These are phyloP conservation scores for Colletotrichum tamarilloi DNA, from an alignment of 2,329 filamentous ascomycete genomes.

Conservation along the genomic window DNA sequence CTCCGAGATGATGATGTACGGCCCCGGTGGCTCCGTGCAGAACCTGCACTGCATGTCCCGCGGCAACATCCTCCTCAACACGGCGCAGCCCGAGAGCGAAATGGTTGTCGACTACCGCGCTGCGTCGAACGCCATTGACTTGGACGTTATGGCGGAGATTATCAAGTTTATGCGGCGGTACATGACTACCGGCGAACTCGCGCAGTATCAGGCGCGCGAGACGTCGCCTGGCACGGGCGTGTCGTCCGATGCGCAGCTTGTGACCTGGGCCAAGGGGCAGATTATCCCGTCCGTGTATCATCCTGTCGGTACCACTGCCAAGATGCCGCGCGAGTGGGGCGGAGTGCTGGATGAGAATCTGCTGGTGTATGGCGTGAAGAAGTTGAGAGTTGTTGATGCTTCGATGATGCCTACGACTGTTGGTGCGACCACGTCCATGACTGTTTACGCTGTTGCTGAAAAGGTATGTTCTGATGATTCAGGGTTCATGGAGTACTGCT, in stretches of 20 bases:
- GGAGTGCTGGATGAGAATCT: conserved; percentile 44
- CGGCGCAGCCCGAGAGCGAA: conserved; percentile 36
- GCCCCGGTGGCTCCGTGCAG: conserved; percentile 39
- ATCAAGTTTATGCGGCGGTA: conserved; percentile 42
- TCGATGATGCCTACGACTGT: conserved; percentile 39
- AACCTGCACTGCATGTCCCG: conserved; percentile 41
- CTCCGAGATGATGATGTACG: conserved; percentile 55
- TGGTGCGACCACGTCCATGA: conserved; percentile 37
- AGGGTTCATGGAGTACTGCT: background rate
- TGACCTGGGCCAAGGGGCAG: conserved; percentile 37
- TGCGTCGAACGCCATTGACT: conserved; percentile 40
- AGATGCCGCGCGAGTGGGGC: conserved; percentile 42
- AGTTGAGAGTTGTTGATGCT: conserved; percentile 37
- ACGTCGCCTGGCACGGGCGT: conserved; percentile 38
- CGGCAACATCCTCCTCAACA: conserved; percentile 39
- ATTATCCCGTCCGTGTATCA: conserved; percentile 43
- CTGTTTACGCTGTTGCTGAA: conserved; percentile 37
- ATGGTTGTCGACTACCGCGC: conserved; percentile 43
- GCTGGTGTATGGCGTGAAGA: conserved; percentile 43
- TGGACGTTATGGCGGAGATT: conserved; percentile 40
- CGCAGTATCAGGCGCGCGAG: conserved; percentile 38
- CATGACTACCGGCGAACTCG: conserved; percentile 38
- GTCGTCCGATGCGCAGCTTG: conserved; percentile 37
- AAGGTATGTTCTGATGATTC: conserved; percentile 24
- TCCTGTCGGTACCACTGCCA: conserved; percentile 43